These are phyloP conservation scores for Alternaria hordeiaustralica DNA, from an alignment of 2,329 filamentous ascomycete species.

Conservation along the genomic window DNA sequence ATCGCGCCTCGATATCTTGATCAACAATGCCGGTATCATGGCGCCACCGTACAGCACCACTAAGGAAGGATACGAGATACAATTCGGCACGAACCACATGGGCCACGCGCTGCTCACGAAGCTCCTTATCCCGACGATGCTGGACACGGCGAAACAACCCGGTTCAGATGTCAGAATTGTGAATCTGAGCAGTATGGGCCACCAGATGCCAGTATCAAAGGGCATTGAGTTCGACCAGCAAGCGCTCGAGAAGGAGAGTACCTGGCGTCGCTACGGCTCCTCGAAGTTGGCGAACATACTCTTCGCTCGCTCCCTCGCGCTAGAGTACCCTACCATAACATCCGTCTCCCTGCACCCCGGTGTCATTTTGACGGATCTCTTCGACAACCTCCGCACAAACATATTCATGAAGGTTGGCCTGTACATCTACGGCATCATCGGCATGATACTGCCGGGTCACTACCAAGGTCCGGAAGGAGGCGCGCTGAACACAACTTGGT, in stretches of 20 bases:
- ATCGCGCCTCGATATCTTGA: slow-evolving; percentile 54
- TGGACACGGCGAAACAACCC: slow-evolving; percentile 48
- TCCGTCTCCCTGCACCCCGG: slow-evolving; percentile 58
- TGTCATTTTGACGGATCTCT: slow-evolving; percentile 56
- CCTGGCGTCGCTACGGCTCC: slow-evolving; percentile 54
- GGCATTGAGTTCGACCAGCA: slow-evolving; percentile 48
- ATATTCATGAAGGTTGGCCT: slow-evolving; percentile 31
- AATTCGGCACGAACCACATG: slow-evolving; percentile 60
- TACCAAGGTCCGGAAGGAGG: slow-evolving; percentile 41
- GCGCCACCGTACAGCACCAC: slow-evolving; percentile 48
- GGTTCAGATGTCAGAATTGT: slow-evolving; percentile 56
- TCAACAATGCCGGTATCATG: slow-evolving; percentile 58
- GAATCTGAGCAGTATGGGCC: slow-evolving; percentile 46
- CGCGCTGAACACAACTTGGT: slow-evolving; percentile 54
- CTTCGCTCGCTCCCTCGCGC: slow-evolving; percentile 52
- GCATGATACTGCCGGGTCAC: slow-evolving; percentile 37
- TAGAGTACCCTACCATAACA: slow-evolving; percentile 54
- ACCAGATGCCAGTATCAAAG: slow-evolving; percentile 24
- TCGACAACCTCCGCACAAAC: slow-evolving; percentile 28
- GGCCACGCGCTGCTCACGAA: slow-evolving; percentile 59
- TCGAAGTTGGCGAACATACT: slow-evolving; percentile 60
- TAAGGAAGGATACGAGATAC: slow-evolving; percentile 58
- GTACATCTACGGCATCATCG: slow-evolving; percentile 35
- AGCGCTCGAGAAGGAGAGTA: slow-evolving; percentile 36
- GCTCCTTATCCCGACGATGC: slow-evolving; percentile 53